Base-by-base conservation (phyloP, 139 green algal species). In the Ettlia oleoabundans region DNA sequence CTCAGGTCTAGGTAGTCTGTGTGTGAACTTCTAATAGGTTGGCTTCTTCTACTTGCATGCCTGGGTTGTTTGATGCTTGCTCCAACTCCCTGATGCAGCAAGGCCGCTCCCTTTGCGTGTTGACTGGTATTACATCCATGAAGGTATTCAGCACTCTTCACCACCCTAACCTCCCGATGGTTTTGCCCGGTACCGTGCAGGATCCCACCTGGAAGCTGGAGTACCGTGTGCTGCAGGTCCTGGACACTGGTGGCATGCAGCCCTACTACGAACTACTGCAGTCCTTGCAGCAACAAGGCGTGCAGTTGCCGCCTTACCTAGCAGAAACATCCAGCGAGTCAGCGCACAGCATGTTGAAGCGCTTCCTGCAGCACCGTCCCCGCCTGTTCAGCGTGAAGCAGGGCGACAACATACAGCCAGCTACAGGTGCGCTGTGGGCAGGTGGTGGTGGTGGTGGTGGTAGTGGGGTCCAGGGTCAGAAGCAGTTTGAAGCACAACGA, bases 181-280 rank as follows among this genome's bases (percentile, higher is more conserved):
- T n/a, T n/a, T 15, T 33, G 22, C 21, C 61, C 7, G 2, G 5
- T 19, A 18, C 66, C 37, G 26, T 58, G 42, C 69, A 77, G 69
- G 69, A 77, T 32, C 69, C 69, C n/a, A 42, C 40, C 22, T 77
- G 69, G 69, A 42, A 33, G n/a, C 30, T 77, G 69, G 69, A 77
- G 69, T 28, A 24, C 2, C 37, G 37, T 0, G 26, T 32, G 13
- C 26, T 77, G 42, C 47, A 37, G 4, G 2, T 28, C 30, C 42
- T 64, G 42, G 13, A 32, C 42, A 28, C 15, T 35, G 69, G 28
- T 33, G 28, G 5, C n/a, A 24, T 15, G 21, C 26, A 35, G 30
- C 69, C 69, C 10, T 19, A n/a, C 15, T 28, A 28, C 30, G 42
- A 7, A 8, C 42, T 77, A 42, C 47, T 15, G 6, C 10, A 8